Evolutionary conservation across 2,329 filamentous ascomycete genomes (phyloP), one percentile per base, ranked within the genome.

Genomic region (Penicillium sp.): DNA sequence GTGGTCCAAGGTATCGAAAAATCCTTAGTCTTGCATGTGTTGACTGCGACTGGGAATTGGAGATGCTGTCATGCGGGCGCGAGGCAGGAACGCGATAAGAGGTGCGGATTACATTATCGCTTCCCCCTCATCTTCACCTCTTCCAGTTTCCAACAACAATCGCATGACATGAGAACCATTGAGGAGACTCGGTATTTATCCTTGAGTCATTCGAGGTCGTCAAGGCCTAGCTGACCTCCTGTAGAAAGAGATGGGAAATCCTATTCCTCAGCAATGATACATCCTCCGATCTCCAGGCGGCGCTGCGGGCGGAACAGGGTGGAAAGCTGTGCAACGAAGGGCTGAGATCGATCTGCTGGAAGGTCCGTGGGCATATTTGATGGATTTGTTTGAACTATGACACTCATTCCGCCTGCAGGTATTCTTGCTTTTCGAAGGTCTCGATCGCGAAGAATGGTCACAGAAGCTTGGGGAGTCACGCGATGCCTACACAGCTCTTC

Each of bases 271-370:
- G 69, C 64, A 68, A 85, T 68, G 81, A 82, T 64, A 77, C 80
- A 53, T 84, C 80, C 66, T 77, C 89, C 57, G 82, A 86, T 58
- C 78, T 92, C 54, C 86, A 84, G 73, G 80, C 80, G 62, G 85
- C 86, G n/a, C 82, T 90, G 52, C 85, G 82, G 71, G 77, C 82
- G 61, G 82, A 86, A 66, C 83, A 75, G 56, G 70, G 83, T 19
- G 73, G 82, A 16, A 89, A 83, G 67, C 86, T 88, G 48, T 91
- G 89, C 71, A 77, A 86, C 52, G 80, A 86, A 47, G 91, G 91
- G 14, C 85, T 92, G 62, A 86, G 93, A 55, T 97, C 93, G 3
- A 83, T 96, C 37, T 96, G 90, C 75, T 98, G 93, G 93, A 97
- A 96, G 85, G 90, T 89, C 46, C 47, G 70, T 66, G 59, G 51